Conservation (phyloP, 257 asterid species). For the Solanum piurae region DNA sequence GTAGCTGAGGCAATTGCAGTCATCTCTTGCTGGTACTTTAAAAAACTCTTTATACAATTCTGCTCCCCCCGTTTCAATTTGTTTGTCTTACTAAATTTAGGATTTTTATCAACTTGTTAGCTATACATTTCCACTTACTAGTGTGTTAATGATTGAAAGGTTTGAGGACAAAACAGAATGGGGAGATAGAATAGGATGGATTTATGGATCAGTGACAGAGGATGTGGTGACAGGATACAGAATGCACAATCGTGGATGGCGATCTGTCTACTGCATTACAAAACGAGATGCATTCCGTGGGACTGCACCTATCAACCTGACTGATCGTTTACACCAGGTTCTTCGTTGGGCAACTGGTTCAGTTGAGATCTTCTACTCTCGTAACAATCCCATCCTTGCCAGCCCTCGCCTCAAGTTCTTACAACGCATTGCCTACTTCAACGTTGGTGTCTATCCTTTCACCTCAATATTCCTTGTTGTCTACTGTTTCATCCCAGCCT, state of each 20-base stretch:
- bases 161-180: conserved; percentile 93
- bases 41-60: background rate
- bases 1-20: conserved; percentile 98
- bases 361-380: conserved; percentile 90
- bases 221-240: conserved; percentile 98
- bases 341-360: conserved; percentile 99
- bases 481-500: conserved; percentile 88
- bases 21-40: conserved; percentile 74
- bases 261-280: conserved; percentile 85
- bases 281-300: conserved; percentile 94
- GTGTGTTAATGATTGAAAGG: conserved; percentile 23
- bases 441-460: conserved; percentile 94
- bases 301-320: conserved; percentile 83
- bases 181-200: conserved; percentile 98
- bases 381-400: conserved; percentile 71
- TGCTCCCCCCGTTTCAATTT: background rate
- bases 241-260: conserved; percentile 99
- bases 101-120: background rate
- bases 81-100: background rate
- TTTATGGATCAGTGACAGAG: conserved; percentile 93
- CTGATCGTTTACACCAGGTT: conserved; percentile 95
- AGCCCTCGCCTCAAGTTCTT: conserved; percentile 79
- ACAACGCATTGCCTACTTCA: conserved; percentile 81
- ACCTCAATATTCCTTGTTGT: conserved; percentile 79
- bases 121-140: background rate